Evolutionary conservation across 352 stramenopile genomes (phyloP).

Genomic region (Pythium pyrilobum): DNA sequence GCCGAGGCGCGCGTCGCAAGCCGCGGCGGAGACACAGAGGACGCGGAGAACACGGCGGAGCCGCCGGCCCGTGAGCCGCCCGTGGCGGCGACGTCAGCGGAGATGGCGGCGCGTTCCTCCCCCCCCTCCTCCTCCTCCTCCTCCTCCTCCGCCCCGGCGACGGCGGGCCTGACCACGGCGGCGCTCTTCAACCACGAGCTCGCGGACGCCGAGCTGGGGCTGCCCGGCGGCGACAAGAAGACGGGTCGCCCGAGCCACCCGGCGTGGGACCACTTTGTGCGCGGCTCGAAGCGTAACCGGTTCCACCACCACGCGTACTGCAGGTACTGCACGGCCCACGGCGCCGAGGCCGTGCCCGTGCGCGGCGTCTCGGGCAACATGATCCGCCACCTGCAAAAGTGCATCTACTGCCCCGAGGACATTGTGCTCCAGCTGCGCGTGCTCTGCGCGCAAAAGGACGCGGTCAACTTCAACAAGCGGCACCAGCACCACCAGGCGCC

Average conservation of each 20-base stretch:
- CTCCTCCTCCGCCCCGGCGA: neutral
- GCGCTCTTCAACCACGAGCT: conserved; percentile 13
- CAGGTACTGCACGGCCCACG: conserved; percentile 57
- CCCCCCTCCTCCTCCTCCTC: too few relatives aligned
- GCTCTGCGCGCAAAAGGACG: conserved; percentile 67
- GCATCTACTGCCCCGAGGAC: conserved; percentile 61
- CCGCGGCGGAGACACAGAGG: neutral
- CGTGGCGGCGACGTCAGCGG: neutral
- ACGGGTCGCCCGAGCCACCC: conserved; percentile 67
- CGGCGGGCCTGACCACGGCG: neutral
- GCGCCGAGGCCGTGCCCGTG: conserved; percentile 35
- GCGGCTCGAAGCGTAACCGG: conserved; percentile 73
- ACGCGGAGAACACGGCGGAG: neutral
- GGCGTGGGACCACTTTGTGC: conserved; percentile 72
- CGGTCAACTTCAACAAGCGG: conserved; percentile 63
- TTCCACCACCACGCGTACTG: conserved; percentile 83
- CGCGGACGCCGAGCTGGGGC: conserved; percentile 7
- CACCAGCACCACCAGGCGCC: conserved; percentile 35
- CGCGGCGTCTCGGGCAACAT: conserved; percentile 78
- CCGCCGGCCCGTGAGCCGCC: neutral
- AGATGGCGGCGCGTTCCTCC: too few relatives aligned
- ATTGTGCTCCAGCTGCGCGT: conserved; percentile 61
- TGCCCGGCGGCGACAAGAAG: conserved; percentile 41
- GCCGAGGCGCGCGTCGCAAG: neutral
- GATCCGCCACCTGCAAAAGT: conserved; percentile 81